Evolutionary conservation across 106 monocot species (phyloP), one percentile per base, ranked within the genome.

Genomic region (Acorus calamus): DNA sequence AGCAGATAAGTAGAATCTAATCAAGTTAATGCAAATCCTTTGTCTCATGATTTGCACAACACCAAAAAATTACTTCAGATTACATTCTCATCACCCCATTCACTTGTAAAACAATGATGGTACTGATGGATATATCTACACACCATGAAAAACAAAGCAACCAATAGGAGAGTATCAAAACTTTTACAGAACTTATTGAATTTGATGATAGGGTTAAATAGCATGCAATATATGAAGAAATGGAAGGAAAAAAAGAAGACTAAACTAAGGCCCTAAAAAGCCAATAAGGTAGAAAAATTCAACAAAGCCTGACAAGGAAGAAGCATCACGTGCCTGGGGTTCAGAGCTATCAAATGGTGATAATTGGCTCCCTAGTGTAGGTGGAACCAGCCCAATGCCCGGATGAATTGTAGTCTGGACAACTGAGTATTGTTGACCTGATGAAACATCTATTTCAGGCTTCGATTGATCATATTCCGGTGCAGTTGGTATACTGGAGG

Each of bases 311-410:
- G 84, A 66, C 9, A 79, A 42, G 41, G 67, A 76, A 67, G 81
- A 67, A 9, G 63, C 49, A 14, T 84, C 83, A 71, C 64, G 67
- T 46, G 74, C 65, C 69, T 84, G 84, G 47, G 69, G n/a, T 44
- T 92, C 89, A 4, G 77, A 62, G 45, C 50, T 66, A 46, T 82
- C 82, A 73, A 82, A 73, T 6, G 71, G 53, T n/a, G 63, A 52
- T 70, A 80, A 77, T 63, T 78, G 79, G 47, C 66, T 77, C 46
- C 85, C 75, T 57, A 85, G 45, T 65, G 82, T 72, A 61, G 76
- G 84, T 51, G 89, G 82, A 2, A 77, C 61, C 77, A 82, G 63
- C 9, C 82, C 72, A 66, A 80, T 79, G 48, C 76, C 72, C 66
- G 88, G 77, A 71, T 79, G 79, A 11, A 53, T 68, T 42, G 79